Percentiles rank a stretch among this genome's conserved stretches.
These are phyloP conservation scores for Galerina sulciceps DNA, from an alignment of 768 basidiomycete species.

Conservation along the genomic window DNA sequence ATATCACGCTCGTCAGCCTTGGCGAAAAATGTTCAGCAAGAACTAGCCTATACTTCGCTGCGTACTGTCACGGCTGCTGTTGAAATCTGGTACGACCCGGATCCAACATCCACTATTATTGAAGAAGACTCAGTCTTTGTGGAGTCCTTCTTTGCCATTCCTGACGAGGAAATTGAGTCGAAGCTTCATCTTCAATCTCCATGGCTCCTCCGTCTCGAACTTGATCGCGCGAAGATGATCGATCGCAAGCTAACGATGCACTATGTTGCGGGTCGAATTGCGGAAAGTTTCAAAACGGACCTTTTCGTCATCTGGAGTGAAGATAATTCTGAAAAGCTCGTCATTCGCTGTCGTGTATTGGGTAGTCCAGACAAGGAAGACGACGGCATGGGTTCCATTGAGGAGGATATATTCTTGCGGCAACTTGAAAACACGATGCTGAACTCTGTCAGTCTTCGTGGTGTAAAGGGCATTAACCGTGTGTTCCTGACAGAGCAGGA, in stretches of 20 bases:
- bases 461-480: constrained; percentile 87
- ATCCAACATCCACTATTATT: constrained; percentile 89
- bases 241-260: constrained; percentile 96
- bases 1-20: constrained; percentile 59
- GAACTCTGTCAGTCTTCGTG: constrained; percentile 92
- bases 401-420: constrained; percentile 96
- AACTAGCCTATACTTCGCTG: constrained; percentile 91
- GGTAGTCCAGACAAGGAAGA: constrained; percentile 87
- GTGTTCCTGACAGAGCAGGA: constrained; percentile 94
- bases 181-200: constrained; percentile 93
- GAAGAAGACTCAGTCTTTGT: constrained; percentile 96
- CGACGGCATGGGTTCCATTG: constrained; percentile 71
- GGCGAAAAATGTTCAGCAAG: constrained; percentile 91
- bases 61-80: constrained; percentile 94
- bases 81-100: constrained; percentile 98
- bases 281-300: constrained; percentile 93
- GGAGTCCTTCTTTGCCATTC: constrained; percentile 98
- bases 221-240: constrained; percentile 97
- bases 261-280: constrained; percentile 91
- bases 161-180: constrained; percentile 92
- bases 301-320: constrained; percentile 99
- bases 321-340: constrained; percentile 96
- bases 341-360: constrained; percentile 94
- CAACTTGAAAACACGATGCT: constrained; percentile 97
- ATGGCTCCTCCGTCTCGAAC: constrained; percentile 95